These are phyloP conservation scores for Teunomyces barrocoloradensis DNA, from an alignment of 805 yeast species.

Conservation along the genomic window DNA sequence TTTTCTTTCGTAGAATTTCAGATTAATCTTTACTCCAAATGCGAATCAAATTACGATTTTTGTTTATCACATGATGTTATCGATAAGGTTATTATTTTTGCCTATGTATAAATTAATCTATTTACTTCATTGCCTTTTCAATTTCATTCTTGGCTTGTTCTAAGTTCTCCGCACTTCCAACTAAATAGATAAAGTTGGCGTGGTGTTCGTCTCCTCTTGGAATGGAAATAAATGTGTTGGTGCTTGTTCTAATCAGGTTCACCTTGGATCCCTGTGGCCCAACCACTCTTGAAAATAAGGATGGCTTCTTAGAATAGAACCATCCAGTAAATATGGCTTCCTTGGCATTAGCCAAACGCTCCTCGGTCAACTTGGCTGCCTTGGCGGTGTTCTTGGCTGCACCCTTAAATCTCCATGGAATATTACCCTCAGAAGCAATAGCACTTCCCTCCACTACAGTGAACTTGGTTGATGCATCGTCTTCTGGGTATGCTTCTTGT, in stretches of 20 bases:
- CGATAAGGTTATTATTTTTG: too few relatives aligned
- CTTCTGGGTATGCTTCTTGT: conserved; percentile 43
- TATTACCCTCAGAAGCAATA: conserved; percentile 26
- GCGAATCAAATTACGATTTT: not conserved
- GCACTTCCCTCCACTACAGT: conserved; percentile 38
- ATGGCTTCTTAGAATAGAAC: conserved; percentile 55
- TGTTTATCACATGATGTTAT: not conserved
- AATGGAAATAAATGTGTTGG: conserved; percentile 58
- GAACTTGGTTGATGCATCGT: conserved; percentile 41
- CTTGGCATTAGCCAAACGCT: conserved; percentile 46
- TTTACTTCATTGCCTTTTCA: conserved; percentile 8
- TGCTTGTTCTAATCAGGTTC: conserved; percentile 55
- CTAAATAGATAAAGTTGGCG: conserved; percentile 53
- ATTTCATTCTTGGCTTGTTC: conserved; percentile 23
- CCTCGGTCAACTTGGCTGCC: conserved; percentile 52
- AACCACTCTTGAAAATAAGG: conserved; percentile 59
- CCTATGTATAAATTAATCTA: not conserved
- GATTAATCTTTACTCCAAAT: not conserved
- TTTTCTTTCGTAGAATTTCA: not conserved
- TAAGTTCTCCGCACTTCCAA: conserved; percentile 59
- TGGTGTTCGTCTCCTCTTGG: conserved; percentile 58
- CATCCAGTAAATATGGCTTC: conserved; percentile 53
- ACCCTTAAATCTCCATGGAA: conserved; percentile 71
- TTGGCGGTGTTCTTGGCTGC: conserved; percentile 46
- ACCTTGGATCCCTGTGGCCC: conserved; percentile 77